These are phyloP conservation scores for Picea glauca DNA, from an alignment of 75 land plant species.

Conservation along the genomic window DNA sequence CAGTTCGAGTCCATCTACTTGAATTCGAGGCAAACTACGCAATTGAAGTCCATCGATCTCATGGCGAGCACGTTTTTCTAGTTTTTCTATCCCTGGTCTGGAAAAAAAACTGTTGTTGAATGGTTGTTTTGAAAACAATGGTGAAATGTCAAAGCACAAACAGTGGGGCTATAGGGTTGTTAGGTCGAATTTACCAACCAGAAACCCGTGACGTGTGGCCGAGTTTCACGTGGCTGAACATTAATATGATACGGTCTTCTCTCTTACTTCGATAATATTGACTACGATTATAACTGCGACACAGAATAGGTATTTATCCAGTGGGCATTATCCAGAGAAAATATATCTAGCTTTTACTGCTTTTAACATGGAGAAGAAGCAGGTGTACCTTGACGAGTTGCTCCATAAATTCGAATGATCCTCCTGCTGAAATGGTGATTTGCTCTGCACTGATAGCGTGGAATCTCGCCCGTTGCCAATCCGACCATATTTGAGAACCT, in stretches of 20 bases:
- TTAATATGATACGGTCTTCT: neutral
- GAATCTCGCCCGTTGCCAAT: neutral
- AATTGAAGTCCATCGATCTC: too few relatives aligned
- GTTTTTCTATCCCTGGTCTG: neutral
- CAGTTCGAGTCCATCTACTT: too few relatives aligned
- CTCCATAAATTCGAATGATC: slow-evolving; percentile 29
- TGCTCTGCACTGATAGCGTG: neutral
- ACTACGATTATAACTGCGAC: neutral
- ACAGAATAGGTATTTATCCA: neutral
- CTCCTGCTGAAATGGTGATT: slow-evolving; percentile 15
- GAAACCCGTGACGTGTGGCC: too few relatives aligned
- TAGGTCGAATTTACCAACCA: too few relatives aligned
- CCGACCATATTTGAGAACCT: neutral
- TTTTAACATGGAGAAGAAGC: neutral
- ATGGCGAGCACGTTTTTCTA: too few relatives aligned
- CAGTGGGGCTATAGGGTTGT: neutral
- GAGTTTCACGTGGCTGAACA: neutral
- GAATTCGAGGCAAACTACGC: too few relatives aligned
- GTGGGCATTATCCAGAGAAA: neutral
- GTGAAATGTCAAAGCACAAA: neutral
- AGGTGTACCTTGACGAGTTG: slow-evolving; percentile 39
- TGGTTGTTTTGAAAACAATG: neutral
- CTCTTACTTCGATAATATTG: neutral
- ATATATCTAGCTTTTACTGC: neutral
- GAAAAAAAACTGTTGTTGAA: neutral